Evolutionary conservation across 768 basidiomycete species (phyloP).

Genomic region (Rhizopogon roseolus): DNA sequence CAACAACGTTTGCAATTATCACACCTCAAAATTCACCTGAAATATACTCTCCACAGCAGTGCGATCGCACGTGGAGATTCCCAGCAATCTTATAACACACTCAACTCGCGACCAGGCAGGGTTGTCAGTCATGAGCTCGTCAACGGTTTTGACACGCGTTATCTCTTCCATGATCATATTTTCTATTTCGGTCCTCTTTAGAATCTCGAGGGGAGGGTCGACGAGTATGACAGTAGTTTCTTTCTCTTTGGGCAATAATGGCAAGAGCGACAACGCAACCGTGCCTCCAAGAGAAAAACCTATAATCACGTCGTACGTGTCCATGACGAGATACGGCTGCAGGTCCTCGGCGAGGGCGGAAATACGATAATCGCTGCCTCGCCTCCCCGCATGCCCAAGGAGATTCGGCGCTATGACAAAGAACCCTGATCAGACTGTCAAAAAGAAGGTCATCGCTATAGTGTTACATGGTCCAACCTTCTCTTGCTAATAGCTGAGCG

Average conservation of each 20-base stretch:
- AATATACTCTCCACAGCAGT: constrained; percentile 3
- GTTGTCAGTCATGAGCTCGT: constrained; percentile 3
- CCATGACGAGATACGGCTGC: constrained; percentile 9
- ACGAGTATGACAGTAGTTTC: constrained; percentile 9
- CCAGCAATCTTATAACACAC: constrained; percentile 8
- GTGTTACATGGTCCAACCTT: constrained; percentile 4
- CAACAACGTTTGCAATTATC: neutral
- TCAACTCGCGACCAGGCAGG: constrained; percentile 14
- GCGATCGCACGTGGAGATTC: constrained; percentile 5
- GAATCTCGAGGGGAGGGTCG: constrained; percentile 9
- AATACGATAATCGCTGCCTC: constrained; percentile 8
- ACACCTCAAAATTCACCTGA: constrained; percentile 1
- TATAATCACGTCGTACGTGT: constrained; percentile 12
- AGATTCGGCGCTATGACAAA: constrained; percentile 14
- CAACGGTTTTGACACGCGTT: constrained; percentile 2
- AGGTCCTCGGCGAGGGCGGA: constrained; percentile 10
- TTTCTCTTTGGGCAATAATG: constrained; percentile 1
- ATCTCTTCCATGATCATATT: neutral
- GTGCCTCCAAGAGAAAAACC: constrained; percentile 13
- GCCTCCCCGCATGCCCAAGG: constrained; percentile 12
- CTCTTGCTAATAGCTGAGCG: constrained; percentile 9
- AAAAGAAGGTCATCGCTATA: neutral
- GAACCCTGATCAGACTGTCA: constrained; percentile 2
- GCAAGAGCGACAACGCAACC: constrained; percentile 7
- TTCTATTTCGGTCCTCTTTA: neutral